A percentile compares a stretch with the other conserved stretches of the same genome.
Conservation (phyloP, 2,329 filamentous ascomycete genomes). For the Incumbomyces delicatus region DNA sequence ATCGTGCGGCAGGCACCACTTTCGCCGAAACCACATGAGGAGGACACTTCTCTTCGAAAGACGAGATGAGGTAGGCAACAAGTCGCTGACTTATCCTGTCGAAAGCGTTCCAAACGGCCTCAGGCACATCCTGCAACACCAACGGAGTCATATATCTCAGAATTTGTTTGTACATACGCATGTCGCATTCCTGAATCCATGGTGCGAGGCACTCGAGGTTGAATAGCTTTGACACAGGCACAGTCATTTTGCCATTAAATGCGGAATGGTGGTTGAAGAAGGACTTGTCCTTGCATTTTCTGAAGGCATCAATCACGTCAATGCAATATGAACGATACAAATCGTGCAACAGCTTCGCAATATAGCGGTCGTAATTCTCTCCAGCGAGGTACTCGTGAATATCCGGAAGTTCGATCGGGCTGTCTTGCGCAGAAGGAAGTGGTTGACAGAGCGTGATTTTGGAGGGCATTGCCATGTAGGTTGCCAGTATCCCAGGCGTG, state of each 20-base stretch:
- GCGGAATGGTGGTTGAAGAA: slow-evolving; percentile 92
- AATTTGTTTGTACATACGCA: slow-evolving; percentile 93
- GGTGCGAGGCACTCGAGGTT: slow-evolving; percentile 68
- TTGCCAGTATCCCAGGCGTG: slow-evolving; percentile 31
- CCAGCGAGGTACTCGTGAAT: slow-evolving; percentile 62
- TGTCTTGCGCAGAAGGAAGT: slow-evolving; percentile 54
- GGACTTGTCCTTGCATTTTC: slow-evolving; percentile 92
- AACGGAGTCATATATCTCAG: slow-evolving; percentile 83
- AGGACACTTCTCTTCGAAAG: slow-evolving; percentile 76
- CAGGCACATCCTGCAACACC: slow-evolving; percentile 82
- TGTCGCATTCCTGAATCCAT: slow-evolving; percentile 95
- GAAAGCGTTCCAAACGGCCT: slow-evolving; percentile 75
- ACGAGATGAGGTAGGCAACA: slow-evolving; percentile 70
- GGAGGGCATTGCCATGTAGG: slow-evolving; percentile 31
- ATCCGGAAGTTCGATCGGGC: slow-evolving; percentile 69
- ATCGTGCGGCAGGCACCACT: slow-evolving; percentile 77
- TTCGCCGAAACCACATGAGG: slow-evolving; percentile 78
- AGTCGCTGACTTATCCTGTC: slow-evolving; percentile 76
- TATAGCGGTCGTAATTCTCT: slow-evolving; percentile 70
- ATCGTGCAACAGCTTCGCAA: slow-evolving; percentile 73
- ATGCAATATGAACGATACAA: slow-evolving; percentile 93
- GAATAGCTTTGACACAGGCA: slow-evolving; percentile 90
- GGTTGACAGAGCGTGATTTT: slow-evolving; percentile 27
- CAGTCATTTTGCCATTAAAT: slow-evolving; percentile 91
- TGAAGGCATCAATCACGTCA: slow-evolving; percentile 86